Conservation (phyloP, 257 asterid genomes). For the Solanum stenotomum region DNA sequence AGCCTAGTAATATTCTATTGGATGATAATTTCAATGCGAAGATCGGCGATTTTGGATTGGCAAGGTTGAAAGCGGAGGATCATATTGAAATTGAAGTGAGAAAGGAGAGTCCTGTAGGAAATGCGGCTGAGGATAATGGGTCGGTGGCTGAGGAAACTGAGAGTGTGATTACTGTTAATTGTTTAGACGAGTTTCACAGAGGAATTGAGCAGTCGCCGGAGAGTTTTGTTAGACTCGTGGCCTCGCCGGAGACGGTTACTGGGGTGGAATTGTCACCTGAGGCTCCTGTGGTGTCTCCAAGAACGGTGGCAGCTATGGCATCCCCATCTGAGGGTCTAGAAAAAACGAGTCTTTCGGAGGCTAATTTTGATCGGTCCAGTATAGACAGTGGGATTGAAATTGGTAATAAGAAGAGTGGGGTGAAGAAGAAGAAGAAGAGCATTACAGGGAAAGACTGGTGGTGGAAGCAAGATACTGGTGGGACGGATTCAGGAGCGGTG, state of each 20-base stretch:
- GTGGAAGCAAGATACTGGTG: constrained; percentile 92
- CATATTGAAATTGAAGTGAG: constrained; percentile 49
- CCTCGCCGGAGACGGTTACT: constrained; percentile 49
- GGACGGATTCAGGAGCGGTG: constrained; percentile 48
- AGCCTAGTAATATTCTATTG: constrained; percentile 77
- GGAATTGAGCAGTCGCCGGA: constrained; percentile 64
- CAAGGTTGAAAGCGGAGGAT: constrained; percentile 65
- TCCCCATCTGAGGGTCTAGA: constrained; percentile 65
- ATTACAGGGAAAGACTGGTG: constrained; percentile 87
- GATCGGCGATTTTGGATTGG: constrained; percentile 93
- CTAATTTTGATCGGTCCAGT: constrained; percentile 52
- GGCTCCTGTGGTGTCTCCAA: constrained; percentile 54
- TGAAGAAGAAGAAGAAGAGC: constrained; percentile 63
- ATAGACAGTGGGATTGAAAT: constrained; percentile 51
- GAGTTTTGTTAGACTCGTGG: constrained; percentile 28
- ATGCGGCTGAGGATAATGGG: constrained; percentile 48
- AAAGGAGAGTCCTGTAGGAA: constrained; percentile 35
- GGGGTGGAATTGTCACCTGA: constrained; percentile 57
- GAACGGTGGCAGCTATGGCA: constrained; percentile 63
- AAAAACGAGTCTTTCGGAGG: constrained; percentile 56
- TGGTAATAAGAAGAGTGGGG: constrained; percentile 27
- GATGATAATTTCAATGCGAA: constrained; percentile 58
- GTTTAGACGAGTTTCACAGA: constrained; percentile 50
- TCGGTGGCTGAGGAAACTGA: constrained; percentile 72
- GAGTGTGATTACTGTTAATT: constrained; percentile 62